Base-by-base conservation (phyloP, 306 rosid genomes). In the Corylus avellana region DNA sequence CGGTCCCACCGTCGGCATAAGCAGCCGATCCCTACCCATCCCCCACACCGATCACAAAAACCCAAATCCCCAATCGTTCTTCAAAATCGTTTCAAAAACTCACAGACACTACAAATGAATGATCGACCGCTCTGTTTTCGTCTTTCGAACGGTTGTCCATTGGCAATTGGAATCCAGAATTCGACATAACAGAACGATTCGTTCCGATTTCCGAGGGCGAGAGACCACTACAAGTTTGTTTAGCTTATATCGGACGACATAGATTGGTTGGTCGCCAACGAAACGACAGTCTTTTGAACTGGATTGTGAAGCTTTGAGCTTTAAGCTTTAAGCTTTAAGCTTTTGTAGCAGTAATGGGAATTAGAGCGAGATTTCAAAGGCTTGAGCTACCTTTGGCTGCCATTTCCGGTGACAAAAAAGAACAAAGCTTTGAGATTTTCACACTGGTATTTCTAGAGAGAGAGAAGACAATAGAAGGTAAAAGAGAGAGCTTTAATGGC, bases 221-320 rank as follows among this genome's bases (percentile, higher is more conserved):
- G 11, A 59, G 4, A 27, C 6, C 1, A 20, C 16, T 25, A 49
- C 1, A 11, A 11, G 46, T 42, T 5, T 49, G 3, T 78, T 79
- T 90, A 94, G 92, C 97, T 84, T 54, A 92, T 94, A 73, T 92
- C 98, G 59, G 97, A 94, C 83, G 97, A 92, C 98, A 94, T 94
- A 89, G 97, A 87, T 85, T 77, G 57, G 50, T 39, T 64, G 32
- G 71, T 54, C 14, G 64, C 7, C 20, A 9, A 66, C 47, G 17
- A 27, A 62, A 48, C 11, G 1, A 18, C 55, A 0, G 5, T 4
- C 10, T 10, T 54, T 51, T 73, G 8, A 4, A 59, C 1, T 63
- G 62, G 84, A 72, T 17, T 49, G 18, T 73, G 81, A 76, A 85
- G 82, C 86, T 81, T 82, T 87, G 74, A 76, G 66, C 75, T 42